Percentiles rank a stretch among this genome's conserved stretches.
These are phyloP conservation scores for Suaeda aralocaspica DNA, from an alignment of 148 eudicot genomes.

Conservation along the genomic window DNA sequence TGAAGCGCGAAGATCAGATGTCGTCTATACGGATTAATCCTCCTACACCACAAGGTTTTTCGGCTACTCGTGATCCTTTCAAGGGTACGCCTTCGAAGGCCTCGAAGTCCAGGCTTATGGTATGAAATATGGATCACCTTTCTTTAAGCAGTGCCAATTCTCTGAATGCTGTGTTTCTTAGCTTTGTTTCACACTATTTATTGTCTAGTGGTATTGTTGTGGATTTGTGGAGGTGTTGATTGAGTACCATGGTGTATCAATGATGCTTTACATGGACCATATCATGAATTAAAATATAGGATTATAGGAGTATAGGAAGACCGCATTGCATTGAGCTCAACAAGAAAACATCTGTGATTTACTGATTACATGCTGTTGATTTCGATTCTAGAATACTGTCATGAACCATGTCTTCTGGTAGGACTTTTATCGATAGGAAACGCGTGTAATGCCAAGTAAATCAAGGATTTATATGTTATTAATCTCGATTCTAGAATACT, in stretches of 20 bases:
- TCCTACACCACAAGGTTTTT: conserved; percentile 93
- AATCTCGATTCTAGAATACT: background rate
- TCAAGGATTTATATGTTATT: background rate
- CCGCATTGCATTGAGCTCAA: too few relatives aligned
- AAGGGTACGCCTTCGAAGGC: conserved; percentile 51
- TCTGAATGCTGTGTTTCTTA: background rate
- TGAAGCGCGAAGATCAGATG: conserved; percentile 31
- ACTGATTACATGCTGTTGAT: background rate
- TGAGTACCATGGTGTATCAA: too few relatives aligned
- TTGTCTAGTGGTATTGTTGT: background rate
- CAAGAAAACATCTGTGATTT: background rate
- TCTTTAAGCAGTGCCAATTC: background rate
- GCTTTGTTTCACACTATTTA: background rate
- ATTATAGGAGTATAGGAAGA: too few relatives aligned
- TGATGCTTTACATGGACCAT: too few relatives aligned
- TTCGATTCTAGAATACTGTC: background rate
- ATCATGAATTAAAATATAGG: too few relatives aligned
- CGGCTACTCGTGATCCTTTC: conserved; percentile 41
- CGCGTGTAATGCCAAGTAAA: too few relatives aligned
- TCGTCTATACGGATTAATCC: conserved; percentile 59
- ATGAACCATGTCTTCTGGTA: background rate
- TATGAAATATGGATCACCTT: conserved; percentile 37
- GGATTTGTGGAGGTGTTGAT: background rate
- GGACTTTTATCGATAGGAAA: too few relatives aligned
- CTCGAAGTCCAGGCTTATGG: conserved; percentile 58